Evolutionary conservation across 441 rosid species (phyloP).

Genomic region (Cnidoscolus chayamansa): DNA sequence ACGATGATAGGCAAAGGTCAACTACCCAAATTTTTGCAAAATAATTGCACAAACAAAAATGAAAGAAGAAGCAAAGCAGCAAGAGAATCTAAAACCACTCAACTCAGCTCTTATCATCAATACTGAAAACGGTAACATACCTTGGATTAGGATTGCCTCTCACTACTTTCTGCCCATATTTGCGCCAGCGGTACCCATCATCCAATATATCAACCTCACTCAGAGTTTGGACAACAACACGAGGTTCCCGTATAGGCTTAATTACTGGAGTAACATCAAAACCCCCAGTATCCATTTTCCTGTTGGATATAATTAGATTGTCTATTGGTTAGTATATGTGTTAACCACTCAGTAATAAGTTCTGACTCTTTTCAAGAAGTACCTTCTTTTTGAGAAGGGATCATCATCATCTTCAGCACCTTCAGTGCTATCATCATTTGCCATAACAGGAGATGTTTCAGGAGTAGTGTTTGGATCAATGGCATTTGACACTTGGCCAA

Average conservation of each 20-base stretch:
- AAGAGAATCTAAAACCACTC: not conserved
- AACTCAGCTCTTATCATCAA: constrained; percentile 15
- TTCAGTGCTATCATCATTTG: constrained; percentile 54
- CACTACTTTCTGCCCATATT: constrained; percentile 98
- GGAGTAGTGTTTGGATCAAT: constrained; percentile 48
- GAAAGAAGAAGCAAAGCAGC: constrained; percentile 2
- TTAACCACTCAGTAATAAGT: constrained; percentile 9
- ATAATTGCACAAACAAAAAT: constrained; percentile 3
- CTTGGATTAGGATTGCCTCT: constrained; percentile 98
- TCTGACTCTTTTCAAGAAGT: constrained; percentile 19
- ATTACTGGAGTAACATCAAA: constrained; percentile 72
- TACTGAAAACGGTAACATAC: constrained; percentile 31
- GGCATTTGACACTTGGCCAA: constrained; percentile 43
- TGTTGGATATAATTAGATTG: constrained; percentile 33
- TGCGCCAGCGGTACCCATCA: constrained; percentile 98
- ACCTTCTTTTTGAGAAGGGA: constrained; percentile 80
- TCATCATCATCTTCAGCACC: constrained; percentile 73
- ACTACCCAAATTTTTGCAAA: constrained; percentile 8
- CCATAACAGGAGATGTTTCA: constrained; percentile 52
- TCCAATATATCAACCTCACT: constrained; percentile 98
- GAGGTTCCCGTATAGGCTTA: constrained; percentile 91
- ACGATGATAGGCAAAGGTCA: not conserved
- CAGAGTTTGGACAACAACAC: constrained; percentile 91
- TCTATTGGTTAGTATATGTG: constrained; percentile 21
- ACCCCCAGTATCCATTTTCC: constrained; percentile 72